Conservation (phyloP, 371 early-diverging fungal species). For the Gilbertella persicaria region DNA sequence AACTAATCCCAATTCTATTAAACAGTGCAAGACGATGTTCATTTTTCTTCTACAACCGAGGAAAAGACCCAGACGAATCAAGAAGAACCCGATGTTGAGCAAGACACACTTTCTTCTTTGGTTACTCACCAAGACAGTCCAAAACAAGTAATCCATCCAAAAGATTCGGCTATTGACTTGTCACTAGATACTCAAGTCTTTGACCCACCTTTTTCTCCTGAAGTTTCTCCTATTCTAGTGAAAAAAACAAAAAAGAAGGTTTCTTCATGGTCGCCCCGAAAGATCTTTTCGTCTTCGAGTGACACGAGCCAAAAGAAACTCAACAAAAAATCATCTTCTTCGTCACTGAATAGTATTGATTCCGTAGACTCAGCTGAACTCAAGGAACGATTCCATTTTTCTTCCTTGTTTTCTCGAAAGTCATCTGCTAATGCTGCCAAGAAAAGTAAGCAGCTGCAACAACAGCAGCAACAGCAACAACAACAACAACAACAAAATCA, state of each 20-base stretch:
- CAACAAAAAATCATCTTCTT: slow-evolving; percentile 1
- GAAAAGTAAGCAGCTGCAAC: not conserved
- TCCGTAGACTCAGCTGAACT: not conserved
- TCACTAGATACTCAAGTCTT: not conserved
- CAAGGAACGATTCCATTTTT: not conserved
- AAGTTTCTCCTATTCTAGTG: not conserved
- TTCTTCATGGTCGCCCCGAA: slow-evolving; percentile 12
- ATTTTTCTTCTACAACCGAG: too few species aligned
- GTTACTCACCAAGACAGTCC: not conserved
- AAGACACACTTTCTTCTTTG: too few species aligned
- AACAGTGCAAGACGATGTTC: not conserved
- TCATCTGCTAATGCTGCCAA: not conserved
- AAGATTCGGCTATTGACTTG: slow-evolving; percentile 19
- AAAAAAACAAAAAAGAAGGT: slow-evolving; percentile 10
- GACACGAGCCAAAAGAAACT: not conserved
- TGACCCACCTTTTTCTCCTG: not conserved
- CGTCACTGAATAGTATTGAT: not conserved
- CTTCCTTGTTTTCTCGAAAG: slow-evolving; percentile 7
- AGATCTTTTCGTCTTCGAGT: slow-evolving; percentile 3
- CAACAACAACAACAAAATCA: not conserved
- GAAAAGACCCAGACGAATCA: too few species aligned
- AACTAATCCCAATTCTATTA: not conserved
- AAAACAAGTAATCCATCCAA: not conserved
- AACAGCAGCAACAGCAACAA: not conserved
- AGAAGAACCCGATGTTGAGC: too few species aligned